Evolutionary conservation across 2,329 filamentous ascomycete species (phyloP), one percentile per base, ranked within the genome.

Genomic region (Pleoardoris graminearum): DNA sequence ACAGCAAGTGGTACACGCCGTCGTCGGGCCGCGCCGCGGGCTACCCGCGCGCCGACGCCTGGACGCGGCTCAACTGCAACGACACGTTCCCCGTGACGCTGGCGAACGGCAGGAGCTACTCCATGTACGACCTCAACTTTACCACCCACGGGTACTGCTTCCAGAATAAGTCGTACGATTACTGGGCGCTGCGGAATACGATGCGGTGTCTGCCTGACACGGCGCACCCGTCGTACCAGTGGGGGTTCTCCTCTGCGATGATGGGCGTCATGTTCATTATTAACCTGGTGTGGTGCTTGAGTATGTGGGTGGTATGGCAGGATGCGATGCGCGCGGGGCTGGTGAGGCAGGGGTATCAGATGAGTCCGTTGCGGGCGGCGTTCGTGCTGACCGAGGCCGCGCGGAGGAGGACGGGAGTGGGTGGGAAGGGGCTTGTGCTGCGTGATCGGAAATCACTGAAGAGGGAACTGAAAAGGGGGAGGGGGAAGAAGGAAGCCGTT

Each of bases 161-260:
- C 12, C 32, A 22, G 11, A 25, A 25, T 12, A 41, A 43, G n/a
- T 19, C 37, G 3, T 35, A 35, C 17, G n/a, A 44, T 10, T 29
- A 14, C 10, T 2, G 0, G 3, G 50, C 42, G 8, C 37, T 67
- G 19, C n/a, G n/a, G 0, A 45, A 54, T 8, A 57, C 57, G 29
- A 48, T 55, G 4, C 61, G 61, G 0, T 72, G 67, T 43, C 57
- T 73, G 0, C 68, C 70, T 16, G 63, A 71, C 48, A 67, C 64
- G 0, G 51, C 53, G 4, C 42, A 63, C 11, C 58, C 59, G 4
- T 45, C 59, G 0, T 75, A 75, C 36, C 39, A 68, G 50, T 75
- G 71, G 72, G 72, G 73, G 7, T 75, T 75, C 54, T 69, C 67
- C 0, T 69, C 69, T 29, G 62, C 72, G 56, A 56, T 74, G 7